Base-by-base conservation (phyloP, 495 filamentous ascomycete genomes). In the Parachaetomium inaequale region DNA sequence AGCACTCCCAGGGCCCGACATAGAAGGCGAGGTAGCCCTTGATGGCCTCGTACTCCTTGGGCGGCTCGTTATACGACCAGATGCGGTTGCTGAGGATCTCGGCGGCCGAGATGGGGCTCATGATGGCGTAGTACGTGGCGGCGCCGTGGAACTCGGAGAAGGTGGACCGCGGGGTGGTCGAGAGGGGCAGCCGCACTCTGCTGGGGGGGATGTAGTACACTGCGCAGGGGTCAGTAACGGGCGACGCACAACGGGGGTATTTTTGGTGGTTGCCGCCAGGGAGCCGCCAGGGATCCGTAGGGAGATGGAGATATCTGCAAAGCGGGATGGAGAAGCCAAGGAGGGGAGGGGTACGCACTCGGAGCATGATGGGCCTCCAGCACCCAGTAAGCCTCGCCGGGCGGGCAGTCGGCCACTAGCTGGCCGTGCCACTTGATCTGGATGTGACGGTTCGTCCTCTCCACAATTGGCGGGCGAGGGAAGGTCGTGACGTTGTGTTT, bases 351-450 rank as follows among this genome's bases (percentile, higher is more conserved):
- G n/a, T n/a, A 71, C 70, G 19, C 56, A 82, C 77, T 82, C 4
- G 83, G 83, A 50, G 83, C 79, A 60, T 85, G 83, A 65, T 80
- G 76, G 32, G 81, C 84, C 70, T 86, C 83, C 52, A 86, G 67
- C n/a, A 82, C 82, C 82, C 83, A 84, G 71, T 78, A 84, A 4
- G 74, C 81, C 36, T 81, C 76, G 59, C 73, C 78, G 14, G 83
- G 82, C n/a, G 71, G 63, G 58, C 65, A 68, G 40, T 84, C 81
- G 12, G 81, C 83, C 56, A 85, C 79, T 59, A 76, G 71, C 34
- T 80, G 70, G 52, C 73, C 76, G 38, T 81, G 69, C 76, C 78
- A 84, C 67, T 79, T 81, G 57, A 85, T 74, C 62, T 77, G 77
- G 26, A 86, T 74, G 68, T 82, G 79, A 32, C 77, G 68, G 17